Evolutionary conservation across 2,329 filamentous ascomycete genomes (phyloP).

Genomic region (Nectriaceae sp.): DNA sequence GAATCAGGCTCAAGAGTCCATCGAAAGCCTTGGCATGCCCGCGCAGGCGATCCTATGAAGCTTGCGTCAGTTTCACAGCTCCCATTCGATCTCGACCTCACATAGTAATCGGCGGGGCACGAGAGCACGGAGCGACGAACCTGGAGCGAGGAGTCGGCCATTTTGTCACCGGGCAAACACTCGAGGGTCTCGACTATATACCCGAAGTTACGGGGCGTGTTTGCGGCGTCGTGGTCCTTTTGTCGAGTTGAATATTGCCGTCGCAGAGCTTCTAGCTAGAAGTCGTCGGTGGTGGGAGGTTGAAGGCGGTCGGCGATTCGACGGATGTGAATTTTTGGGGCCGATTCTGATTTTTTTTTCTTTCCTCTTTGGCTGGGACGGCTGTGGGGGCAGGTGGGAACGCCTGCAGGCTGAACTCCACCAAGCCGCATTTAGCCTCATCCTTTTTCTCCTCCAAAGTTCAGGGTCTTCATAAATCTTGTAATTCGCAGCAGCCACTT

Average conservation of each 20-base stretch:
- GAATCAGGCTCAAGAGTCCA: constrained; percentile 82
- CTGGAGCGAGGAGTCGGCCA: constrained; percentile 50
- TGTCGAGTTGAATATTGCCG: too few relatives aligned
- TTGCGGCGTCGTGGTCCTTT: too few relatives aligned
- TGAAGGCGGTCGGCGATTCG: constrained; percentile 17
- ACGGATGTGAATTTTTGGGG: constrained; percentile 9
- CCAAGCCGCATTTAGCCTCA: neutral
- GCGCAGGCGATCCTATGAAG: constrained; percentile 55
- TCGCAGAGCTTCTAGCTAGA: neutral
- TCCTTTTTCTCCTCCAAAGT: neutral
- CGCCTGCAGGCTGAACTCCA: neutral
- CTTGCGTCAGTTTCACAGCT: constrained; percentile 22
- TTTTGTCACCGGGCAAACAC: constrained; percentile 24
- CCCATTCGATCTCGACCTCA: constrained; percentile 4
- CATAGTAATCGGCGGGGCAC: constrained; percentile 28
- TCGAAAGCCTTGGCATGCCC: constrained; percentile 76
- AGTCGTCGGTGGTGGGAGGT: neutral
- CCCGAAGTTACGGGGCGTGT: neutral
- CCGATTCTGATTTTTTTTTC: constrained; percentile 19
- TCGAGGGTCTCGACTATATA: too few relatives aligned
- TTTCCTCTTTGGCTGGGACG: constrained; percentile 15
- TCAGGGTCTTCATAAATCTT: neutral
- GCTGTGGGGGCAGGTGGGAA: constrained; percentile 12
- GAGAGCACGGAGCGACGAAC: constrained; percentile 38
- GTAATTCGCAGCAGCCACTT: too few relatives aligned